Evolutionary conservation across 2,329 filamentous ascomycete genomes (phyloP), one percentile per base, ranked within the genome.

Genomic region (Endoconidiophora polonica): DNA sequence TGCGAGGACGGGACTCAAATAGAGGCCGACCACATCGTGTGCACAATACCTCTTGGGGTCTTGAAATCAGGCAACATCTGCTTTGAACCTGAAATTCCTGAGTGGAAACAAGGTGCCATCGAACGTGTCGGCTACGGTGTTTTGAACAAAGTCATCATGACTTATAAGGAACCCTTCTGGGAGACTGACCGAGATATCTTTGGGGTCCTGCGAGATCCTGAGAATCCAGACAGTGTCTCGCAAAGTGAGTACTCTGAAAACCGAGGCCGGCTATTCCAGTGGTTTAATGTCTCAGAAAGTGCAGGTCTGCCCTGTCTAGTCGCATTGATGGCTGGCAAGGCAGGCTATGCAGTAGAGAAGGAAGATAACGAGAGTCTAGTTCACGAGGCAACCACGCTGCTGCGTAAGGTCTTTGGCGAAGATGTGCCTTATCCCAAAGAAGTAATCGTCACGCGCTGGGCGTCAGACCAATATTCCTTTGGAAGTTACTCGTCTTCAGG

Each of bases 401-500:
- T 96, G 18, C 77, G 79, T 41, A 79, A 77, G 56, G 79, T 94
- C 43, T 95, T 94, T 59, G 76, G 78, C 1, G 59, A 67, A 12
- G 59, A 66, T 24, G 83, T 95, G 0, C 86, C 88, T 1, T 71
- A 79, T 43, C 91, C 93, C 0, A 68, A 81, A 2, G 90, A 98
- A 63, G 79, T 85, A 2, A 81, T 98, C 44, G 77, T 98, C 40
- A 98, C 91, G 20, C 77, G 90, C 54, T 98, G 91, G 91, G 84
- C 81, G 22, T 83, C 81, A 39, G 91, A 98, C 63, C 79, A 76
- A 16, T 98, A 94, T 62, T 83, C 90, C n/a, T 74, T 83, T 55
- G 91, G 91, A 29, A 95, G 85, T 62, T 98, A 98, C 65, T 98
- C 93, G 2, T 96, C 86, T 56, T 86, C 94, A 1, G 88, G 85